Evolutionary conservation across 2,329 filamentous ascomycete species (phyloP).

Genomic region (Penicillium expansum): DNA sequence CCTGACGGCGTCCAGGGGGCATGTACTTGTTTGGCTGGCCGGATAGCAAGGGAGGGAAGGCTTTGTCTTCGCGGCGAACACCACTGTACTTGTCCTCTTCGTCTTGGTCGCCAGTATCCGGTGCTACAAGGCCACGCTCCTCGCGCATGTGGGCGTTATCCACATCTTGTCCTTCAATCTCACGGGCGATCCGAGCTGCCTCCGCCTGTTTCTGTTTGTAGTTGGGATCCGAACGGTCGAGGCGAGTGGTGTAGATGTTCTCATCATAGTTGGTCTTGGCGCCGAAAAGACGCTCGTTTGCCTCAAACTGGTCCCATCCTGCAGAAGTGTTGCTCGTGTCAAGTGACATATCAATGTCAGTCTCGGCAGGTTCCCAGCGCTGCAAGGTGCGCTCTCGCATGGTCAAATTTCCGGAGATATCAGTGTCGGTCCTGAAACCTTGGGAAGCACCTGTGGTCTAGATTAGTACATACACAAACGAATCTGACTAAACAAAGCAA

Average conservation of each 20-base stretch:
- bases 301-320: slow-evolving; percentile 90
- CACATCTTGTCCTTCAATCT: slow-evolving; percentile 76
- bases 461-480: slow-evolving; percentile 1
- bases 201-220: slow-evolving; percentile 75
- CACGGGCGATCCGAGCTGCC: slow-evolving; percentile 79
- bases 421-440: slow-evolving; percentile 79
- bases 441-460: slow-evolving; percentile 55
- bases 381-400: slow-evolving; percentile 73
- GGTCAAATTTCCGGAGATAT: slow-evolving; percentile 74
- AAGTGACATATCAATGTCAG: slow-evolving; percentile 65
- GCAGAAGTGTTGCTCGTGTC: slow-evolving; percentile 54
- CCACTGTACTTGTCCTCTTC: slow-evolving; percentile 98
- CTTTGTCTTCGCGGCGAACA: slow-evolving; percentile 66
- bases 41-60: slow-evolving; percentile 64
- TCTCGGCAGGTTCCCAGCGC: slow-evolving; percentile 72
- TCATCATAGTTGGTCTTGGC: slow-evolving; percentile 89
- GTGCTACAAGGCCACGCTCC: slow-evolving; percentile 70
- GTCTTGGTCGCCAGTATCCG: slow-evolving; percentile 66
- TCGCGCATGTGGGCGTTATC: slow-evolving; percentile 83
- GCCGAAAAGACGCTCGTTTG: slow-evolving; percentile 84
- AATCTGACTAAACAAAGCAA: neutral
- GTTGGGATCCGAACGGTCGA: slow-evolving; percentile 78
- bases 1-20: slow-evolving; percentile 81
- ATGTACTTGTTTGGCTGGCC: slow-evolving; percentile 74
- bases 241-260: slow-evolving; percentile 87